Base-by-base conservation (phyloP, 108 stramenopile genomes). In the Cyclotella sp. region DNA sequence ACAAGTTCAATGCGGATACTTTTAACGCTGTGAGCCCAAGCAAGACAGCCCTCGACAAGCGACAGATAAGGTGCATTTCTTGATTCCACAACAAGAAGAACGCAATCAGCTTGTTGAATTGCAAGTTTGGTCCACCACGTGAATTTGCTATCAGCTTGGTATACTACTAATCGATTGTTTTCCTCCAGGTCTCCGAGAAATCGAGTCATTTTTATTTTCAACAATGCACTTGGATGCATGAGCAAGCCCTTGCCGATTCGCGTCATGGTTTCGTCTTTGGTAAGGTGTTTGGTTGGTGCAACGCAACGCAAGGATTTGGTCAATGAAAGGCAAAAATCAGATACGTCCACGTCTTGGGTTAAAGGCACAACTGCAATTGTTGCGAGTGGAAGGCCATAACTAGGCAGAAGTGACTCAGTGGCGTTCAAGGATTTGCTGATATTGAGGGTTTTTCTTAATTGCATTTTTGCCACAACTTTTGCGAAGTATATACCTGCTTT, bases 361-460 rank as follows among this genome's bases (percentile, higher is more conserved):
- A 88, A 29, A 27, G 87, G 87, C 19, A 88, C 79, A 26, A 88
- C 87, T 9, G 87, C 84, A 57, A 88, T 74, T 30, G 87, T 88
- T 30, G 87, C 84, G 24, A 88, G 22, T 21, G 71, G 70, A 53
- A 88, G 49, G 12, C 70, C 82, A 70, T 84, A 83, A 74, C 76
- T 82, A 30, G 87, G 87, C 26, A 85, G 14, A 3, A 64, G 10
- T 39, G 72, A 62, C 22, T 73, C 68, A 12, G 45, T 39, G 10
- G 52, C 45, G 21, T 72, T 72, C 55, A 44, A 28, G 22, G 52
- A 21, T 53, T 60, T 44, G 51, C 34, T 68, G 28, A 53, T 22
- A 12, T 24, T 49, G 49, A 45, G 18, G 27, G 27, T 19, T 69
- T 51, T 51, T 30, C 65, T n/a, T 22, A 19, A 46, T 59, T 78